Percentiles rank a stretch among this genome's conserved stretches.
These are phyloP conservation scores for Benincasa hispida DNA, from an alignment of 306 rosid genomes.

Conservation along the genomic window DNA sequence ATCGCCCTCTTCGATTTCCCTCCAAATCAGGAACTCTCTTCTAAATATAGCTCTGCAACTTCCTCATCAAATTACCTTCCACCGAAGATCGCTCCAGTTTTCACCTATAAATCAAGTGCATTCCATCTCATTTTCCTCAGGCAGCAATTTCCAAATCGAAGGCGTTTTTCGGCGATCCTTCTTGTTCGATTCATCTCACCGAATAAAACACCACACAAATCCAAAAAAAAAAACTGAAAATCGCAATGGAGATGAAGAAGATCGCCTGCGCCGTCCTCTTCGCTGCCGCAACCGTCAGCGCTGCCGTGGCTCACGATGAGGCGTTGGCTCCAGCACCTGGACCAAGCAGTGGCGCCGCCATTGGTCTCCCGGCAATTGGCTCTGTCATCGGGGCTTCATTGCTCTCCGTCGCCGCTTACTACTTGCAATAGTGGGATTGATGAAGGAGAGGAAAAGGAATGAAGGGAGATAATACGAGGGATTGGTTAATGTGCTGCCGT, in stretches of 20 bases:
- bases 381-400: conserved; percentile 32
- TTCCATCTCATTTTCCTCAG: neutral
- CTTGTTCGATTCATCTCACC: neutral
- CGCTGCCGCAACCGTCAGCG: conserved; percentile 23
- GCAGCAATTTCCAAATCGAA: conserved; percentile 7
- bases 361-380: conserved; percentile 18
- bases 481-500: neutral
- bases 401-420: conserved; percentile 33
- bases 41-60: neutral
- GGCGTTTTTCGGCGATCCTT: conserved; percentile 9
- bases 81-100: neutral
- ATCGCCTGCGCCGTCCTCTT: conserved; percentile 25
- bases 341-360: conserved; percentile 11
- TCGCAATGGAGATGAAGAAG: conserved; percentile 44
- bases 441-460: neutral
- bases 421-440: conserved; percentile 11
- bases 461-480: neutral
- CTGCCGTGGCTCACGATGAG: conserved; percentile 24
- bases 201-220: neutral
- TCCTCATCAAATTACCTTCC: neutral
- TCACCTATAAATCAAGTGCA: neutral
- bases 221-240: neutral
- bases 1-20: neutral
- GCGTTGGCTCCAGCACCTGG: conserved; percentile 19
- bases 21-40: neutral